Evolutionary conservation across 345 rosid genomes (phyloP), one percentile per base, ranked within the genome.

Genomic region (Conringia planisiliqua): DNA sequence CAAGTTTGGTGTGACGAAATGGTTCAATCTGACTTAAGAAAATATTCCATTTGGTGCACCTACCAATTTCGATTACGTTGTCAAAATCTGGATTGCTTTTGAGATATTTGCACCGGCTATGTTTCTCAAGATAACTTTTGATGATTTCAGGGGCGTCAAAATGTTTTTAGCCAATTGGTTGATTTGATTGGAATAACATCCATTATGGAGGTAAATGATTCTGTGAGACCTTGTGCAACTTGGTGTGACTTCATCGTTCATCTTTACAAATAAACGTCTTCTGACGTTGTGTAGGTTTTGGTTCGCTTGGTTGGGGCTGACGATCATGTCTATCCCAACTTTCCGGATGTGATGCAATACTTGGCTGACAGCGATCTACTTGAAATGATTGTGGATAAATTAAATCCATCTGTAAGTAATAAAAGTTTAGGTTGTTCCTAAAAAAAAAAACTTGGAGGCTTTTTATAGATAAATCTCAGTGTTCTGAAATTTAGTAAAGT

Each of bases 161-260:
- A 83, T 68, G 86, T 93, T 64, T 72, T 93, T 50, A 69, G 74
- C 70, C 89, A 72, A 42, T 70, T 93, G 59, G 93, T 93, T 51
- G 98, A 90, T 77, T 84, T 93, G 35, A 87, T 93, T 83, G 97
- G 98, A 68, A 90, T 87, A 68, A 93, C 98, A 17, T 93, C 98
- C 58, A 81, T 93, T 43, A 88, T 90, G 96, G 98, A 93, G 98
- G 97, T 89, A 76, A 76, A 68, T 85, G 67, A 72, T 58, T 32
- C 24, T 81, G 74, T 38, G 58, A 63, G 62, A 65, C 65, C 20
- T 73, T 84, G 5, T 51, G 16, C 58, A 65, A 24, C 62, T 46
- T 48, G 54, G 62, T 32, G 16, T 71, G 22, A 27, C 54, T 56
- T 70, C 44, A 38, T 7, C 1, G 51, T 20, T 78, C 30, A 63